Evolutionary conservation across 805 yeast genomes (phyloP), one percentile per base, ranked within the genome.

Genomic region (Clavispora carvajalis): DNA sequence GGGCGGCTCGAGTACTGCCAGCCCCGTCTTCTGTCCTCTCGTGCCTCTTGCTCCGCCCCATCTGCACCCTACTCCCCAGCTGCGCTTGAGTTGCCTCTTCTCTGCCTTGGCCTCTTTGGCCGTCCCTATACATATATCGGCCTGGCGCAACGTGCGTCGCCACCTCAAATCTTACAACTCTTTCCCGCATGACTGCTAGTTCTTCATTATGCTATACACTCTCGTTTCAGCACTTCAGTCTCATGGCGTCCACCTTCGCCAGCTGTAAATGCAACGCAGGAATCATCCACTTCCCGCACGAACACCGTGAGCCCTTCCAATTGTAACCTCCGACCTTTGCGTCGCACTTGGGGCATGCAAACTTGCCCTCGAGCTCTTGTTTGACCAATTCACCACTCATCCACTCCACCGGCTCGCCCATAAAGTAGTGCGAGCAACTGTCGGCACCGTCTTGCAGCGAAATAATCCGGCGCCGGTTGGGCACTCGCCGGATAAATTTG

Each of bases 241-340:
- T 59, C 38, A 80, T 69, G 44, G 78, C 77, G 57, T 91, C 97
- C 5, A 87, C 91, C 58, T 86, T 85, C 6, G 89, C 83, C 22
- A 80, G 69, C 59, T 82, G 89, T 40, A 93, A 61, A 58, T 85
- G 87, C 44, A 93, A 74, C 1, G 95, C 95, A 0, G 99, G 99
- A 8, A 87, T 76, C 72, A 91, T 82, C 99, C 99, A 93, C 52
- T 78, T 79, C 2, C 97, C 97, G 61, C 99, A 93, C 43, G 93
- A 79, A 60, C 99, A 93, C 52, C 95, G 69, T 2, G 91, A 79
- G 0, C 99, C 99, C 54, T 82, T 85, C 99, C 99, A 93, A 46
- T 82, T 79, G 59, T 89, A 93, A 0, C 87, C 89, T 11, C 99
- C 99, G 2, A 93, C 77, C 63, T 91, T 93, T 12, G 85, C 71